Evolutionary conservation across 495 filamentous ascomycete genomes (phyloP).

Genomic region (Diplogelasinospora grovesii): DNA sequence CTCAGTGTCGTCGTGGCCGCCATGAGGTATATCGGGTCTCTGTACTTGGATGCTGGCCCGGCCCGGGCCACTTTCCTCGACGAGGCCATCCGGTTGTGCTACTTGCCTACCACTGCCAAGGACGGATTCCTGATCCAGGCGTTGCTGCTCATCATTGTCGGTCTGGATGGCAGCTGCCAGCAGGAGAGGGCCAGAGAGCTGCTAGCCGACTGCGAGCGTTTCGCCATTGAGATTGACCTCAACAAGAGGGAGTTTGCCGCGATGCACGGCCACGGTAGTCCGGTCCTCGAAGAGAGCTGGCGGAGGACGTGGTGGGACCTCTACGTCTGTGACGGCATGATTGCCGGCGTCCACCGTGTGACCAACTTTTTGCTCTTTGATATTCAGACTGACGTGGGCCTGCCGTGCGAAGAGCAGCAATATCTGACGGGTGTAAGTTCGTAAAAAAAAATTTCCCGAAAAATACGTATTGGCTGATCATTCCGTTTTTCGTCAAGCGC

Average conservation of each 20-base stretch:
- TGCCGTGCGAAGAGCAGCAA: conserved; percentile 75
- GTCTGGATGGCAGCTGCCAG: conserved; percentile 68
- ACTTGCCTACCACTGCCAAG: conserved; percentile 41
- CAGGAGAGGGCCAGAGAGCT: conserved; percentile 59
- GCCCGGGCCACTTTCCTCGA: conserved; percentile 48
- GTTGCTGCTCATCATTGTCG: conserved; percentile 67
- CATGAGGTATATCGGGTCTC: conserved; percentile 64
- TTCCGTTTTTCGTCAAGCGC: no score
- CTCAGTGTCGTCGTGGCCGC: conserved; percentile 47
- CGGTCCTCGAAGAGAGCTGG: conserved; percentile 61
- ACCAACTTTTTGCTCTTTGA: conserved; percentile 53
- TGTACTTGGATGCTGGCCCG: conserved; percentile 48
- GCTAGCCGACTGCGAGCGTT: conserved; percentile 56
- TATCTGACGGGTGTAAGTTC: conserved; percentile 59
- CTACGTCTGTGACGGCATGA: conserved; percentile 69
- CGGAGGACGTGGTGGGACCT: conserved; percentile 90
- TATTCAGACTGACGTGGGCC: conserved; percentile 49
- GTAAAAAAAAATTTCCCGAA: no score
- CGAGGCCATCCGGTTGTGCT: conserved; percentile 48
- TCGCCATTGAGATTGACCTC: conserved; percentile 70
- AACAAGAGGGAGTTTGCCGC: conserved; percentile 51
- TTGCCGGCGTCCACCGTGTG: conserved; percentile 49
- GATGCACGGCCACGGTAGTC: conserved; percentile 38
- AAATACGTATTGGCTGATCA: no score
- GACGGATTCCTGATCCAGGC: conserved; percentile 72